These are phyloP conservation scores for Neurospora terricola DNA, from an alignment of 495 filamentous ascomycete genomes.

Conservation along the genomic window DNA sequence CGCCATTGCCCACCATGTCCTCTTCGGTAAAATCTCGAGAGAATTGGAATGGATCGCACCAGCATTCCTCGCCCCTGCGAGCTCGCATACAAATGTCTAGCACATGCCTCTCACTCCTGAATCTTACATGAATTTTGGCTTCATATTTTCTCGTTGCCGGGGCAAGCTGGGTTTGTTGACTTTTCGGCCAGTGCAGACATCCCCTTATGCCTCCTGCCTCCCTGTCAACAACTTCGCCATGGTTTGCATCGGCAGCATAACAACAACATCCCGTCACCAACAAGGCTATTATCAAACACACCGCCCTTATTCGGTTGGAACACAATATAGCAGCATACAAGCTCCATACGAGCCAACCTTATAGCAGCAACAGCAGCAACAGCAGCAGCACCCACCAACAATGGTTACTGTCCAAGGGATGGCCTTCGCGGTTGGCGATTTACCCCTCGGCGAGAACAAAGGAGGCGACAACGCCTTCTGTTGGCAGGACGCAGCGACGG, in stretches of 20 bases:
- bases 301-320: background rate
- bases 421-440: constrained; percentile 13
- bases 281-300: background rate
- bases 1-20: background rate
- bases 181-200: constrained; percentile 1
- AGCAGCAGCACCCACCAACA: constrained; percentile 4
- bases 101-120: constrained; percentile 4
- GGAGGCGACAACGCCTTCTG: constrained; percentile 21
- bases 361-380: background rate
- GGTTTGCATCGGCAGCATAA: background rate
- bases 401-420: constrained; percentile 18
- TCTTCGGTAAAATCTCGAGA: background rate
- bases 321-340: background rate
- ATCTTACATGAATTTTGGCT: background rate
- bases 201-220: constrained; percentile 1
- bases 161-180: constrained; percentile 20
- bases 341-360: background rate
- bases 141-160: constrained; percentile 20
- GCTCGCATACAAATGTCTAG: constrained; percentile 22
- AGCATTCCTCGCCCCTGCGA: background rate
- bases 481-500: constrained; percentile 24
- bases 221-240: background rate
- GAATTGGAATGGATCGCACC: background rate
- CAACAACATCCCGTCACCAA: background rate
- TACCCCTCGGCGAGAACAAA: constrained; percentile 26